Evolutionary conservation across 1,284 basidiomycete genomes (phyloP).

Genomic region (Sphagnurus paluster): DNA sequence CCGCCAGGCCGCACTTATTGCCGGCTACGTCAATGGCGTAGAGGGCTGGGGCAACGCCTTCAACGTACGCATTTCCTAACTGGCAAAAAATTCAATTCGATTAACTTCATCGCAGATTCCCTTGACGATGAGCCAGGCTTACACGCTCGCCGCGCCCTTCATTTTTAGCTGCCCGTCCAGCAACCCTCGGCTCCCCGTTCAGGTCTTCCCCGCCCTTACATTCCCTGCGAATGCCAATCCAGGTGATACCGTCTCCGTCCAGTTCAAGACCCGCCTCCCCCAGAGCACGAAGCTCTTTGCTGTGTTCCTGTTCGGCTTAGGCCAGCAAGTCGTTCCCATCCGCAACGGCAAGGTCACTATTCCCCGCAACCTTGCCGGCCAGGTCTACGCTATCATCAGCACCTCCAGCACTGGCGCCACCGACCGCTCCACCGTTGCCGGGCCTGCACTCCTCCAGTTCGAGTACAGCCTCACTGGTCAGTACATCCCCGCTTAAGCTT

Average conservation of each 20-base stretch:
- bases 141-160: slow-evolving; percentile 42
- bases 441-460: slow-evolving; percentile 40
- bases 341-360: slow-evolving; percentile 26
- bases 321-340: slow-evolving; percentile 27
- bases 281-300: slow-evolving; percentile 21
- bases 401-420: slow-evolving; percentile 26
- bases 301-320: slow-evolving; percentile 37
- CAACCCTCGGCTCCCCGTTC: slow-evolving; percentile 46
- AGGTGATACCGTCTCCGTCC: slow-evolving; percentile 14
- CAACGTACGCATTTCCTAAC: too few species aligned
- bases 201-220: slow-evolving; percentile 42
- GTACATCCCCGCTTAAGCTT: too few species aligned
- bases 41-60: slow-evolving; percentile 15
- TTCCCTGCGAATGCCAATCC: slow-evolving; percentile 19
- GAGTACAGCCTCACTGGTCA: too few species aligned
- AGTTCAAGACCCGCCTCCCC: slow-evolving; percentile 1
- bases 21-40: slow-evolving; percentile 25
- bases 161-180: slow-evolving; percentile 50
- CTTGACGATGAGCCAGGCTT: slow-evolving; percentile 47
- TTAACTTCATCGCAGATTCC: slow-evolving; percentile 41
- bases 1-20: slow-evolving; percentile 49
- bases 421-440: slow-evolving; percentile 42
- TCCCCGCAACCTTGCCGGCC: slow-evolving; percentile 28
- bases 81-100: too few species aligned
- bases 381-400: slow-evolving; percentile 35